These are phyloP conservation scores for Lavandula angustifolia DNA, from an alignment of 257 asterid genomes.

Conservation along the genomic window DNA sequence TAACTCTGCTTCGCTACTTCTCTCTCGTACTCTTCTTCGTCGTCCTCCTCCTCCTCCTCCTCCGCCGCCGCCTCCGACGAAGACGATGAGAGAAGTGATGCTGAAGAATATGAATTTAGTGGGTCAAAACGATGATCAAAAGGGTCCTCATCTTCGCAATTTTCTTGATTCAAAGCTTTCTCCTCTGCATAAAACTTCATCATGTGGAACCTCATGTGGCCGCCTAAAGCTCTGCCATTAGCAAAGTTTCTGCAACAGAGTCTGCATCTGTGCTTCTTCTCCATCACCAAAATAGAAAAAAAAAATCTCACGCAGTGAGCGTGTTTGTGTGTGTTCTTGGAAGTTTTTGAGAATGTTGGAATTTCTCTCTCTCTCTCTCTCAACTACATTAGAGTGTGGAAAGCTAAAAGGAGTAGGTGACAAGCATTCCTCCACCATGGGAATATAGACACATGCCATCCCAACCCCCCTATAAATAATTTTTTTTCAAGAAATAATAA, in stretches of 20 bases:
- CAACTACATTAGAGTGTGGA: conserved; percentile 52
- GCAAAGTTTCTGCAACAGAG: conserved; percentile 62
- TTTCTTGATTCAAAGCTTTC: conserved; percentile 21
- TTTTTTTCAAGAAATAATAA: conserved; percentile 9
- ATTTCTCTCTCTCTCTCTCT: conserved; percentile 26
- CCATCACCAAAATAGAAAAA: conserved; percentile 38
- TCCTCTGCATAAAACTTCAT: conserved; percentile 36
- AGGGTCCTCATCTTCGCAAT: conserved; percentile 19
- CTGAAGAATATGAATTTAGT: conserved; percentile 33
- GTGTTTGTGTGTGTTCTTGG: conserved; percentile 31
- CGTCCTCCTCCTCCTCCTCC: conserved; percentile 24
- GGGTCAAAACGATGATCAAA: conserved; percentile 32
- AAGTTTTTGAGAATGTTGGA: conserved; percentile 5
- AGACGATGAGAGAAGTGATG: conserved; percentile 30
- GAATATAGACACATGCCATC: conserved; percentile 43
- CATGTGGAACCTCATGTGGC: conserved; percentile 94
- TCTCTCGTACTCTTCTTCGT: conserved; percentile 28
- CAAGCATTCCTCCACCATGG: conserved; percentile 72
- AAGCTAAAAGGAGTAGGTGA: conserved; percentile 75
- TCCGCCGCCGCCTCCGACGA: conserved; percentile 24
- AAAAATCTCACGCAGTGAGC: conserved; percentile 27
- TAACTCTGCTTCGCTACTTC: conserved; percentile 20
- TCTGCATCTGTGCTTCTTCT: conserved; percentile 76
- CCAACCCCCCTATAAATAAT: conserved; percentile 4
- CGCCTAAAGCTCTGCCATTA: conserved; percentile 88